phyloP scores from a whole-genome alignment of 768 basidiomycete species.

The Plicaturopsis crispa region DNA sequence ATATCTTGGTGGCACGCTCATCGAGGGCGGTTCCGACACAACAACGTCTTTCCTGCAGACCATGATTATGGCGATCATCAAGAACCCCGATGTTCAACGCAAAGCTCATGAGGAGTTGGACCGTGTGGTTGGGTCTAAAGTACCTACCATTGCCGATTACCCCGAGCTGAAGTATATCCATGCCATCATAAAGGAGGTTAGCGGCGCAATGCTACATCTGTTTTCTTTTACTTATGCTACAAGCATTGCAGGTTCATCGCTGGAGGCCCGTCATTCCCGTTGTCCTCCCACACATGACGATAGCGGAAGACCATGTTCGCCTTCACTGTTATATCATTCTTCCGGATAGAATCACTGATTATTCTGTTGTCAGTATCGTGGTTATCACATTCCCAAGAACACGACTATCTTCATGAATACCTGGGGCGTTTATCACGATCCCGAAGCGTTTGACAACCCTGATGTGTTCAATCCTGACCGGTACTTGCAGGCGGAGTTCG shows the following conservation, averaged over 20 bases:
- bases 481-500: conserved; percentile 9
- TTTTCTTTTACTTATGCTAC: background rate
- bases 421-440: conserved; percentile 6
- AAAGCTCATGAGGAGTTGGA: conserved; percentile 16
- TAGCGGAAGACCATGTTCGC: background rate
- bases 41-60: conserved; percentile 3
- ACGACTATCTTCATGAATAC: conserved; percentile 17
- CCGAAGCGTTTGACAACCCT: conserved; percentile 6
- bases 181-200: conserved; percentile 21
- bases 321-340: no score
- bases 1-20: conserved; percentile 19
- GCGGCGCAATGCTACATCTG: background rate
- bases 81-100: conserved; percentile 10
- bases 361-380: conserved; percentile 1
- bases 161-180: conserved; percentile 3
- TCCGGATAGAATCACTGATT: no score
- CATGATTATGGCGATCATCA: conserved; percentile 5
- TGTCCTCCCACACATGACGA: background rate
- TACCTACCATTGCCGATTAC: conserved; percentile 6
- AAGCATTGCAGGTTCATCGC: conserved; percentile 9
- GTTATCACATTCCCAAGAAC: conserved; percentile 11
- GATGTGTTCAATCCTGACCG: conserved; percentile 9
- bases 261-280: conserved; percentile 9
- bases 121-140: conserved; percentile 1
- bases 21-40: conserved; percentile 7